Evolutionary conservation across 139 green algal species (phyloP), one percentile per base, ranked within the genome.

Genomic region (Monoraphidium neglectum): DNA sequence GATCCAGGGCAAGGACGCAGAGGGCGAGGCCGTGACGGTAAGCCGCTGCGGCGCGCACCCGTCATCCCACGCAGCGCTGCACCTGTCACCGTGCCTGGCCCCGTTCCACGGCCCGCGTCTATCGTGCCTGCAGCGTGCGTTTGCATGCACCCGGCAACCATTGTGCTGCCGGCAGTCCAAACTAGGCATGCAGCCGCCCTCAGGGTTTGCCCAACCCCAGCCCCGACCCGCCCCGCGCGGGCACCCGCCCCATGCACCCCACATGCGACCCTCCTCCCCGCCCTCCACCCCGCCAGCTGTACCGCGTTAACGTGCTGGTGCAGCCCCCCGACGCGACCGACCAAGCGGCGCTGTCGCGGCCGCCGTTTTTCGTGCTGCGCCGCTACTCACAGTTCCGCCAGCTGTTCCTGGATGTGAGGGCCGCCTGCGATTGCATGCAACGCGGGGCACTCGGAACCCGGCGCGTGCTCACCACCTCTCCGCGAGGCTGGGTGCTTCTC

Each of bases 361-460:
- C 84, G 0, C 85, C 82, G 1, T 87, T 88, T 70, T 90, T 90
- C 30, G 86, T 90, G 49, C 77, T 90, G 65, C 76, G 86, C 18
- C 43, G 86, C 2, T 90, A 90, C 76, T 84, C 57, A 54, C 86
- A 90, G 57, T 90, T 90, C 71, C 71, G 86, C 28, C 70, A 83
- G n/a, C 74, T 90, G 12, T 65, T 88, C 60, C 77, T 77, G 18
- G 70, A 87, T 74, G 85, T 86, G 49, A 38, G 66, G n/a, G n/a
- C n/a, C n/a, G n/a, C n/a, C n/a, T n/a, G n/a, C n/a, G n/a, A n/a
- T n/a, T n/a, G n/a, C n/a, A n/a, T n/a, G 3, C 10, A 3, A 32
- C 8, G 21, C 10, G 6, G 13, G 28, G 40, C 36, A n/a, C 30
- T 2, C 5, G 40, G 36, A 12, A 53, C 61, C 18, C 30, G 12